Conservation (phyloP, 164 flowering plant genomes). For the Chimonanthus salicifolius region DNA sequence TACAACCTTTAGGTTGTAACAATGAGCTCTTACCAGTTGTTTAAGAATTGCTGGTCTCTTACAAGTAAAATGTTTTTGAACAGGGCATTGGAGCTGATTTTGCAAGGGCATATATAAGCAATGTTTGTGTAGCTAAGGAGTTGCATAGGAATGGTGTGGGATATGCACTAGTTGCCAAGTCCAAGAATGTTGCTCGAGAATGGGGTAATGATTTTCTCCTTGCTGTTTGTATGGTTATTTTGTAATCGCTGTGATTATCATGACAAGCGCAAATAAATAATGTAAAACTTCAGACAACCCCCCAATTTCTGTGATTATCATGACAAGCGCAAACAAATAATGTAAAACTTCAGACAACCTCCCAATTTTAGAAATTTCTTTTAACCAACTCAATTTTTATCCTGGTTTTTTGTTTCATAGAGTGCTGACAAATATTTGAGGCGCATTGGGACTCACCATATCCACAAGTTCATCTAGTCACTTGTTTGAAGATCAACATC, state of each 20-base stretch:
- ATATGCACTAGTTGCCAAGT: conserved; percentile 54
- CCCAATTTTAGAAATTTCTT: not conserved
- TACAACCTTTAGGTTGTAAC: too few species aligned
- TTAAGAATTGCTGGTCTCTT: not conserved
- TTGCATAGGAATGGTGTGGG: conserved; percentile 78
- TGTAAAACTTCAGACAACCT: not conserved
- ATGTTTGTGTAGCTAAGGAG: conserved; percentile 91
- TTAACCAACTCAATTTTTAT: not conserved
- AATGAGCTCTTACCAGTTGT: too few species aligned
- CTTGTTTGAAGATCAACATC: too few species aligned
- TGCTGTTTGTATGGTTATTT: not conserved
- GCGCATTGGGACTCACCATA: not conserved
- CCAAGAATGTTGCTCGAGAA: conserved; percentile 64
- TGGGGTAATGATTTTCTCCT: conserved; percentile 58
- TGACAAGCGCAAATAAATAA: not conserved
- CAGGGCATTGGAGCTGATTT: conserved; percentile 82
- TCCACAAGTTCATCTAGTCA: too few species aligned
- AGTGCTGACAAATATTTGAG: too few species aligned
- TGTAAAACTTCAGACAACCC: not conserved
- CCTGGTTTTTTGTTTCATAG: not conserved
- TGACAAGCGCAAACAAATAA: not conserved
- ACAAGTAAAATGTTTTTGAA: conserved; percentile 6
- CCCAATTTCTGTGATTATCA: not conserved
- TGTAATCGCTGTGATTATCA: not conserved
- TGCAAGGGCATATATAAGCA: conserved; percentile 83